Percentiles rank a stretch among this genome's conserved stretches.
Evolutionary conservation across 2,329 filamentous ascomycete species (phyloP).

Genomic region (Periconia digitata): DNA sequence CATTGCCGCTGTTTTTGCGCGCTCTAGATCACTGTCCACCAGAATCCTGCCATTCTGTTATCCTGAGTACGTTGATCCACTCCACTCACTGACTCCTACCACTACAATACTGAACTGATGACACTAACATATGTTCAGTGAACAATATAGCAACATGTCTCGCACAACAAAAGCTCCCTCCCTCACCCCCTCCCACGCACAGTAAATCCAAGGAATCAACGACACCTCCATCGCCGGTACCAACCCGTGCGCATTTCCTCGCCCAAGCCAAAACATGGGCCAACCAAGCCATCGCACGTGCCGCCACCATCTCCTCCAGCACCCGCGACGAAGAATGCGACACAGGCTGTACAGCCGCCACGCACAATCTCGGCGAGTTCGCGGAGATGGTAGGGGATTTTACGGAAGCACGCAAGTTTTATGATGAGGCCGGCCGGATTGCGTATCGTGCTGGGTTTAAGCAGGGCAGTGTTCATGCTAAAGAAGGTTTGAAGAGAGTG

Average conservation of each 20-base stretch:
- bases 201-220: slow-evolving; percentile 38
- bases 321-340: slow-evolving; percentile 78
- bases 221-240: slow-evolving; percentile 40
- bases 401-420: slow-evolving; percentile 67
- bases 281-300: slow-evolving; percentile 70
- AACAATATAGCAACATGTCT: slow-evolving; percentile 78
- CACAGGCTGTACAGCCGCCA: slow-evolving; percentile 76
- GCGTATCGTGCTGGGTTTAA: slow-evolving; percentile 51
- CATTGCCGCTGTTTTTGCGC: slow-evolving; percentile 83
- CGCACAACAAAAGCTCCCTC: slow-evolving; percentile 61
- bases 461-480: slow-evolving; percentile 48
- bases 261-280: slow-evolving; percentile 77
- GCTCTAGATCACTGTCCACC: slow-evolving; percentile 69
- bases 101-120: neutral
- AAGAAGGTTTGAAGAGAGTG: slow-evolving; percentile 43
- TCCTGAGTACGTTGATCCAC: slow-evolving; percentile 66
- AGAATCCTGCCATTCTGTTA: slow-evolving; percentile 72
- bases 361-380: slow-evolving; percentile 86
- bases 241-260: slow-evolving; percentile 64
- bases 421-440: slow-evolving; percentile 67
- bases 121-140: slow-evolving; percentile 55
- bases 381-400: slow-evolving; percentile 71
- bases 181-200: slow-evolving; percentile 33
- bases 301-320: slow-evolving; percentile 65
- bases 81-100: too few species aligned